Evolutionary conservation across 2,329 filamentous ascomycete species (phyloP).

Genomic region (Aspergillus sp.): DNA sequence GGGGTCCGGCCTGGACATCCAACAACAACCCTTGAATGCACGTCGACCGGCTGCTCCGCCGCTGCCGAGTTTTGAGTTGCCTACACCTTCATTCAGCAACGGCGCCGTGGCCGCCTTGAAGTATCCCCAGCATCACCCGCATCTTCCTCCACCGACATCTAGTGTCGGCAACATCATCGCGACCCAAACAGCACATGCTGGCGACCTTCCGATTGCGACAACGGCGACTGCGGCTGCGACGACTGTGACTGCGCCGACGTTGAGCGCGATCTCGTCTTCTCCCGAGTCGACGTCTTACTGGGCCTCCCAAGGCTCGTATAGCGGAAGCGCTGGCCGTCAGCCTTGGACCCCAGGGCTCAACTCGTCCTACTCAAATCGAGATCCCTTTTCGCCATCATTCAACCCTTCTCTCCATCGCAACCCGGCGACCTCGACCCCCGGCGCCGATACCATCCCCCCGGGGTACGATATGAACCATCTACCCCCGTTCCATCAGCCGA

Average conservation of each 20-base stretch:
- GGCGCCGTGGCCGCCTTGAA: slow-evolving; percentile 45
- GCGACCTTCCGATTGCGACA: slow-evolving; percentile 37
- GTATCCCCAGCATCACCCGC: slow-evolving; percentile 38
- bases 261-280: slow-evolving; percentile 24
- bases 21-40: slow-evolving; percentile 60
- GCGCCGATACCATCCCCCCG: slow-evolving; percentile 63
- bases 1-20: slow-evolving; percentile 61
- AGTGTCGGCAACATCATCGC: slow-evolving; percentile 64
- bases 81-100: slow-evolving; percentile 52
- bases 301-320: slow-evolving; percentile 60
- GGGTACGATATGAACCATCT: slow-evolving; percentile 66
- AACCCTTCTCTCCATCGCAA: slow-evolving; percentile 52
- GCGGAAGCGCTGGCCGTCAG: slow-evolving; percentile 48
- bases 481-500: slow-evolving; percentile 61
- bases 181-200: slow-evolving; percentile 59
- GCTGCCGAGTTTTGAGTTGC: slow-evolving; percentile 69
- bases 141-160: slow-evolving; percentile 47
- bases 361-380: slow-evolving; percentile 46
- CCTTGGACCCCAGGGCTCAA: slow-evolving; percentile 44
- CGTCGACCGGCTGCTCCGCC: slow-evolving; percentile 68
- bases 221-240: slow-evolving; percentile 51
- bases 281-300: slow-evolving; percentile 55
- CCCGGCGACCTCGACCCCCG: slow-evolving; percentile 58
- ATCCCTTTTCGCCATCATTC: slow-evolving; percentile 59
- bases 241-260: slow-evolving; percentile 41